Conservation (phyloP, 2,329 filamentous ascomycete species). For the Monosporascus sp. region DNA sequence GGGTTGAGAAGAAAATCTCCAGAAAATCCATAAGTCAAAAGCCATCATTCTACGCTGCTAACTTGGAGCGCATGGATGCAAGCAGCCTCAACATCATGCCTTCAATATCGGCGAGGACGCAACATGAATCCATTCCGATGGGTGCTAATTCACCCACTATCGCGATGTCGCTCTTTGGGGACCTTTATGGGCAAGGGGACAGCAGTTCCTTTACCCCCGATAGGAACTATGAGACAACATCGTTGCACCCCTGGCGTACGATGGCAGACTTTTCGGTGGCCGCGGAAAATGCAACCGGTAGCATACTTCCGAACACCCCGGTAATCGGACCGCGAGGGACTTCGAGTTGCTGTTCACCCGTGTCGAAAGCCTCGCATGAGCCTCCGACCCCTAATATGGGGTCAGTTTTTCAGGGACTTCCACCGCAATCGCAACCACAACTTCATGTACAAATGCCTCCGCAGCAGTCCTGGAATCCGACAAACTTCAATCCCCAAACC, state of each 20-base stretch:
- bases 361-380: not conserved
- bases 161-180: not conserved
- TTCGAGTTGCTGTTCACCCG: conserved; percentile 1
- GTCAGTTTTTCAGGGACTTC: conserved; percentile 5
- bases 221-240: not conserved
- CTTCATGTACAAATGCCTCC: not conserved
- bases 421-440: not conserved
- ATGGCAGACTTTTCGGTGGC: not conserved
- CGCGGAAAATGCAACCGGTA: not conserved
- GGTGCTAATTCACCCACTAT: not conserved
- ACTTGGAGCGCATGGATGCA: conserved; percentile 49
- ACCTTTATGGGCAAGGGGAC: not conserved
- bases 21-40: conserved; percentile 35
- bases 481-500: not conserved
- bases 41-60: conserved; percentile 44
- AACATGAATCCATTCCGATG: conserved; percentile 14
- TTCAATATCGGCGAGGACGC: conserved; percentile 27
- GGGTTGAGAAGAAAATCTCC: conserved; percentile 40
- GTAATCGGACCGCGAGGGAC: not conserved
- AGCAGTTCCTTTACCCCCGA: not conserved
- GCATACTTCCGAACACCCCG: conserved; percentile 2
- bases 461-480: not conserved
- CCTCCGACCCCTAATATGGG: not conserved
- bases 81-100: conserved; percentile 42
- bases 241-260: not conserved